phyloP scores from a whole-genome alignment of 1,284 basidiomycete species.

The Athelia sp. region DNA sequence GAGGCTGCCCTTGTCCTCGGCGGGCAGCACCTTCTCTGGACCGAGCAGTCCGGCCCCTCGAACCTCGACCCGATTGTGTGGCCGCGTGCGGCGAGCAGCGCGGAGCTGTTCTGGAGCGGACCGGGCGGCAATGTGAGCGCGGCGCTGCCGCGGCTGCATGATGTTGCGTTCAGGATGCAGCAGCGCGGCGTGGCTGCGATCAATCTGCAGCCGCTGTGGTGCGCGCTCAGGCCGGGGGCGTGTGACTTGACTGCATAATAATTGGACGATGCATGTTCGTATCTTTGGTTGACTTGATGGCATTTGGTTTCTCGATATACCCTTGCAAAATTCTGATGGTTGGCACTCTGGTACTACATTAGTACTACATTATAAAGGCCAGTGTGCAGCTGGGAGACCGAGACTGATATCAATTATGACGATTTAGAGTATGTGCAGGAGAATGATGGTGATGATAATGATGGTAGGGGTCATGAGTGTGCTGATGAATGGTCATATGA shows the following conservation, averaged over 20 bases:
- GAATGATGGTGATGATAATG: no score
- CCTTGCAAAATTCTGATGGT: constrained; percentile 1
- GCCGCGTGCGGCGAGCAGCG: constrained; percentile 55
- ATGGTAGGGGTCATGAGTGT: no score
- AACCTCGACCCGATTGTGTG: constrained; percentile 53
- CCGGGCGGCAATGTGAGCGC: constrained; percentile 31
- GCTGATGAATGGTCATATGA: no score
- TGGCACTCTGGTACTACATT: no score
- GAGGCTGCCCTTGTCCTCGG: constrained; percentile 41
- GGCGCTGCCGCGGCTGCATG: constrained; percentile 58
- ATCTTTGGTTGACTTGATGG: no score
- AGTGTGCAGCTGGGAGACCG: neutral
- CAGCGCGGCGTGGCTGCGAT: constrained; percentile 56
- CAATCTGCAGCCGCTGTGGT: constrained; percentile 69
- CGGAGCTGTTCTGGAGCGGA: constrained; percentile 63
- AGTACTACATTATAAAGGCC: no score
- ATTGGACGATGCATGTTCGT: no score
- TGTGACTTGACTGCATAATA: constrained; percentile 35
- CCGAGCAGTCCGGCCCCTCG: constrained; percentile 47
- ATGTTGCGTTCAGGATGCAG: constrained; percentile 59
- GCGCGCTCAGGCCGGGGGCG: constrained; percentile 53
- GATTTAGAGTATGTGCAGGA: no score
- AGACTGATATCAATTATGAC: neutral
- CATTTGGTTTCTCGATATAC: no score
- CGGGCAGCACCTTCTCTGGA: constrained; percentile 51